A percentile compares a stretch with the other conserved stretches of the same genome.
Conservation (phyloP, 2,329 filamentous ascomycete genomes). For the Byssothecium circinans region DNA sequence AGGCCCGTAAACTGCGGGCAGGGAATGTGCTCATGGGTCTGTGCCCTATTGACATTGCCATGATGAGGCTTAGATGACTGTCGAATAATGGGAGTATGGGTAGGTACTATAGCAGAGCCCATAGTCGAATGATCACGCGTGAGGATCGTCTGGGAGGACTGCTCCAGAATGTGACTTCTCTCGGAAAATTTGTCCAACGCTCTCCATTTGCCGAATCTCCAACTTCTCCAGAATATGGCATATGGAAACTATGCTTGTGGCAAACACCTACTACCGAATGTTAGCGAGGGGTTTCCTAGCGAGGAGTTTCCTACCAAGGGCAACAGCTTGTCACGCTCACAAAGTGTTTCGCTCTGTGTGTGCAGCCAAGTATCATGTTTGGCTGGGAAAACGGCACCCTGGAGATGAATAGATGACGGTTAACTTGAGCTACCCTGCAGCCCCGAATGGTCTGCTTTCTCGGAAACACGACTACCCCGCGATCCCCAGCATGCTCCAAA, state of each 20-base stretch:
- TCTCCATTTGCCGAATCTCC: conserved; percentile 6
- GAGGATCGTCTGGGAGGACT: conserved; percentile 14
- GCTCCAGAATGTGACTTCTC: conserved; percentile 20
- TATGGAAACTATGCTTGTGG: conserved; percentile 4
- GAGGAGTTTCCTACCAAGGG: conserved; percentile 1
- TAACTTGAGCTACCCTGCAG: conserved; percentile 30
- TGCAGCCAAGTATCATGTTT: conserved; percentile 16
- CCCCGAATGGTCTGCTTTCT: conserved; percentile 19
- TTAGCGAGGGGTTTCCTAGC: conserved; percentile 1
- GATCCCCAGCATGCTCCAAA: conserved; percentile 22
- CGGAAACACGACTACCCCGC: conserved; percentile 28
- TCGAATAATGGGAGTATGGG: conserved; percentile 24
- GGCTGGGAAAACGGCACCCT: conserved; percentile 18
- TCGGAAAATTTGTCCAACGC: conserved; percentile 12
- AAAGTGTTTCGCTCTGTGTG: conserved; percentile 14
- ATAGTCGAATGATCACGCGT: conserved; percentile 24
- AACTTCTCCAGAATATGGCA: neutral
- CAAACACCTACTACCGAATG: conserved; percentile 11
- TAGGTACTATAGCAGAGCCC: conserved; percentile 26
- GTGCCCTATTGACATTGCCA: conserved; percentile 27
- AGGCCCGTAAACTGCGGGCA: conserved; percentile 39
- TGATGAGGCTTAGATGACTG: conserved; percentile 37
- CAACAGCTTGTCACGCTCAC: conserved; percentile 9
- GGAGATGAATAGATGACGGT: conserved; percentile 30
- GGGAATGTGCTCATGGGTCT: conserved; percentile 29